Conservation (phyloP, 2,329 filamentous ascomycete species). For the Epichloe scottii region DNA sequence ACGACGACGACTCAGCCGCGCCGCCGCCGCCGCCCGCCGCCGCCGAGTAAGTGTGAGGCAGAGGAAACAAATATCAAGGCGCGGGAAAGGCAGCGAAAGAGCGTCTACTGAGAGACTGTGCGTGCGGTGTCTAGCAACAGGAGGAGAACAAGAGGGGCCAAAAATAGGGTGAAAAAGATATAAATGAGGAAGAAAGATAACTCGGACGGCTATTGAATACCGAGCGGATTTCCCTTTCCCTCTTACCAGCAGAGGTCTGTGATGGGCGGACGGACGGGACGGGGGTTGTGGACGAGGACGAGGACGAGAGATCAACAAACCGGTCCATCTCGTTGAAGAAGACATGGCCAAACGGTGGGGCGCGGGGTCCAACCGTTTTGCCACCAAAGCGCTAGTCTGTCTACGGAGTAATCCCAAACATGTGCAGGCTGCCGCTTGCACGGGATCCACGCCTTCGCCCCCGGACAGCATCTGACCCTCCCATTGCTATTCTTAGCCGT, state of each 20-base stretch:
- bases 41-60: too few relatives aligned
- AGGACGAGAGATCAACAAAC: too few relatives aligned
- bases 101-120: background rate
- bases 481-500: background rate
- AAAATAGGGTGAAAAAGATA: background rate
- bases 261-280: background rate
- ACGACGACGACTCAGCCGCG: too few relatives aligned
- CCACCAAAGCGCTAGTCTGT: too few relatives aligned
- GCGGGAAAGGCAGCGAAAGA: too few relatives aligned
- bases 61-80: too few relatives aligned
- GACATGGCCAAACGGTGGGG: background rate
- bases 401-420: too few relatives aligned
- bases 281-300: background rate
- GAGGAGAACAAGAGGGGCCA: slow-evolving; percentile 1
- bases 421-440: background rate
- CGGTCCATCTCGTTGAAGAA: too few relatives aligned
- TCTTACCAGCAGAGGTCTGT: slow-evolving; percentile 5
- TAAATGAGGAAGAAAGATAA: background rate
- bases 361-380: background rate
- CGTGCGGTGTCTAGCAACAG: background rate
- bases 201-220: background rate
- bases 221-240: background rate
- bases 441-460: background rate
- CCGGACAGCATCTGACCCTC: background rate
- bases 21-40: too few relatives aligned